These are phyloP conservation scores for Penicillium decumbens DNA, from an alignment of 2,329 filamentous ascomycete species.

Conservation along the genomic window DNA sequence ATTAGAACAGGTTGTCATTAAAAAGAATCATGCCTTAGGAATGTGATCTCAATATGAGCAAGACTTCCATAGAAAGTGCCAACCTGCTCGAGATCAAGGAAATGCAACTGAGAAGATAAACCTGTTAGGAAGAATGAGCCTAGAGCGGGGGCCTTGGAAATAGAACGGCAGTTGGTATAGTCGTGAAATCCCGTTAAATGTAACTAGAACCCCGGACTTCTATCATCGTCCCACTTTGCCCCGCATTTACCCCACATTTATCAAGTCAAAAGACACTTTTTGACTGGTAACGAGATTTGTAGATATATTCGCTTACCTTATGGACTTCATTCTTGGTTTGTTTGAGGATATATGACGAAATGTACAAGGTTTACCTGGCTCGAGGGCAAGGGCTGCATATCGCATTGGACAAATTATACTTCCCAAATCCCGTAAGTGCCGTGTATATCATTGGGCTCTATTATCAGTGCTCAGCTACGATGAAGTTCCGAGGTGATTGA, in stretches of 20 bases:
- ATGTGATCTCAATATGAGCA: too few relatives aligned
- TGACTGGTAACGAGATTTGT: neutral
- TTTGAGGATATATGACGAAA: neutral
- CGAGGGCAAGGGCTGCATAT: neutral
- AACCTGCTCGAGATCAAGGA: too few relatives aligned
- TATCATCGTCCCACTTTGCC: constrained; percentile 5
- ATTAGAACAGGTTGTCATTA: neutral
- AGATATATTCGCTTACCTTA: neutral
- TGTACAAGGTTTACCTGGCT: neutral
- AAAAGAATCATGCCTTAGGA: neutral
- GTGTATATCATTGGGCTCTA: neutral
- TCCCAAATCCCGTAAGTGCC: neutral
- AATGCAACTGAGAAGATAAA: too few relatives aligned
- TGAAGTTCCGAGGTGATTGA: neutral
- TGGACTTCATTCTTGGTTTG: neutral
- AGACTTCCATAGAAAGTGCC: too few relatives aligned
- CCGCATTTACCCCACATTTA: neutral
- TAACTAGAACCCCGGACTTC: neutral
- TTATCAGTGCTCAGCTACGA: neutral
- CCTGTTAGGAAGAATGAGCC: too few relatives aligned
- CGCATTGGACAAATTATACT: neutral
- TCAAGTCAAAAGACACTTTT: too few relatives aligned
- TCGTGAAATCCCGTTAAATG: neutral
- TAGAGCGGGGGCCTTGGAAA: too few relatives aligned
- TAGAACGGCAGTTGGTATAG: neutral